Percentiles rank a stretch among this genome's conserved stretches.
Conservation (phyloP, 2,329 filamentous ascomycete species). For the Eurotiales sp. region DNA sequence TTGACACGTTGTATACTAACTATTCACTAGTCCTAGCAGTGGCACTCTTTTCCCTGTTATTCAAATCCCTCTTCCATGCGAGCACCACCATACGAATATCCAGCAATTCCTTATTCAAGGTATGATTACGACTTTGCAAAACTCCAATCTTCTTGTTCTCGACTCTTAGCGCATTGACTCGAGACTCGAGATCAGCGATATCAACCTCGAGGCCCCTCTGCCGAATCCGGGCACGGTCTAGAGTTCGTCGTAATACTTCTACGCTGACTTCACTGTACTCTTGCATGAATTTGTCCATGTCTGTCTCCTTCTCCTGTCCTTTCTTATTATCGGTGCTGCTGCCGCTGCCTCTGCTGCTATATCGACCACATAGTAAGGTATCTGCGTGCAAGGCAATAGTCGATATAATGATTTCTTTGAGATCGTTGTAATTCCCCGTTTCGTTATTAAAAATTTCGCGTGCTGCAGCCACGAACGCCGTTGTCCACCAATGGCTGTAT, state of each 20-base stretch:
- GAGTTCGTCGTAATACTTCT: conserved; percentile 9
- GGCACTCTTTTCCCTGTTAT: not conserved
- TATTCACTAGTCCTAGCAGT: not conserved
- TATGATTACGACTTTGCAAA: conserved; percentile 14
- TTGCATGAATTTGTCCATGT: conserved; percentile 7
- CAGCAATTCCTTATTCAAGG: conserved; percentile 14
- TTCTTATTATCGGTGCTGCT: not conserved
- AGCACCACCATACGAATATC: conserved; percentile 14
- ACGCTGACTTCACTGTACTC: conserved; percentile 15
- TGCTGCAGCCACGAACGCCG: conserved; percentile 11
- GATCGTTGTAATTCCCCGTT: conserved; percentile 17
- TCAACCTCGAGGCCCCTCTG: conserved; percentile 14
- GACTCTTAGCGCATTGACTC: conserved; percentile 2
- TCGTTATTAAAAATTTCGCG: conserved; percentile 17
- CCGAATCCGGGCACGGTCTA: conserved; percentile 13
- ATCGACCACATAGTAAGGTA: conserved; percentile 5
- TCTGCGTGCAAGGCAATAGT: conserved; percentile 13
- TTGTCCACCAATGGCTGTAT: conserved; percentile 12
- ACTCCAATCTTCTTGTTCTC: conserved; percentile 15
- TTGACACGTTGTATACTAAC: not conserved
- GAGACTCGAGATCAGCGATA: conserved; percentile 14
- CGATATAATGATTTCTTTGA: conserved; percentile 13
- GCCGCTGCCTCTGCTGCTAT: not conserved
- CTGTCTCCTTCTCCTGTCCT: not conserved
- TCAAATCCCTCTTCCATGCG: conserved; percentile 15